Base-by-base conservation (phyloP, 805 yeast genomes). In the Myxozyma sirexii region DNA sequence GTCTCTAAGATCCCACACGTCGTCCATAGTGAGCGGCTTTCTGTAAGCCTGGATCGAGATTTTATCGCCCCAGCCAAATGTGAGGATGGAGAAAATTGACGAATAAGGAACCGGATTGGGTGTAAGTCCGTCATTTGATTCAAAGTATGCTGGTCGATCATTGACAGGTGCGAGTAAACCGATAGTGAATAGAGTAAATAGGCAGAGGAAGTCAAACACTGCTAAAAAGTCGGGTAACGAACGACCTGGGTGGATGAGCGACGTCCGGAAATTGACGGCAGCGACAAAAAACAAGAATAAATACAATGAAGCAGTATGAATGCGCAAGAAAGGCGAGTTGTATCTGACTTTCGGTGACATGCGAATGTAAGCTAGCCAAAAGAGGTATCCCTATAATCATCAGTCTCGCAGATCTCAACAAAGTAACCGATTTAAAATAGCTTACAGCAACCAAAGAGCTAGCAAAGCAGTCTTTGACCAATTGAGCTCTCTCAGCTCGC, bases 1-100 rank as follows among this genome's bases (percentile, higher is more conserved):
- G 66, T 82, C 82, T 63, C 81, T 77, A 64, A 93, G 79, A 41
- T 94, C 96, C 96, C 97, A 90, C 50, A 94, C 84, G 62, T 91
- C 94, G 4, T 77, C 77, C 68, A 77, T 73, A 24, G 79, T 75
- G 66, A 94, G 75, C 0, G 87, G 77, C 1, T 73, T 70, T 58
- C 77, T 75, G 70, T 82, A 86, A 2, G 97, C 88, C 39, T 77
- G 70, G 80, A 84, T 80, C 33, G 91, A 79, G 79, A 92, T 78
- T 10, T 79, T 76, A 69, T 88, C 84, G 38, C 90, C 75, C 96
- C 96, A 94, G 27, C 86, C 76, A 78, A 88, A 94, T 1, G 89
- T 77, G 58, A 85, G 74, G 57, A 86, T 81, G 3, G 82, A 72
- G 63, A 88, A 79, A 47, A 93, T 72, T 26, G 87, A 79, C 5